A percentile compares a stretch with the other conserved stretches of the same genome.
Evolutionary conservation across 495 filamentous ascomycete genomes (phyloP).

Genomic region (Venustampulla echinocandica): DNA sequence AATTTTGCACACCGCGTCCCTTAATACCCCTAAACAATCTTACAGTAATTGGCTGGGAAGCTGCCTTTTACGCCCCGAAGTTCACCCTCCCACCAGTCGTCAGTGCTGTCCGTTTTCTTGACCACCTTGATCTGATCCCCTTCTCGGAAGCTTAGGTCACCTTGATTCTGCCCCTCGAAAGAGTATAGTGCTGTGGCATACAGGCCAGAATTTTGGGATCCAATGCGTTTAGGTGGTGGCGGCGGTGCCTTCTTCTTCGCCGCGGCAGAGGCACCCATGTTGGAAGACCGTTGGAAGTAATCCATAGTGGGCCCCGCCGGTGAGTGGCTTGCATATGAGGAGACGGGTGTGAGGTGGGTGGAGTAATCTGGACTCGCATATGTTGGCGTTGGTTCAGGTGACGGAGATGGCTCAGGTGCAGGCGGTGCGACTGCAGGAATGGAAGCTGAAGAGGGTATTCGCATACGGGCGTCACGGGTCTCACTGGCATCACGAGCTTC

Average conservation of each 20-base stretch:
- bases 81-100: conserved; percentile 97
- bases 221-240: conserved; percentile 25
- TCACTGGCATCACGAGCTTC: conserved; percentile 7
- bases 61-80: conserved; percentile 61
- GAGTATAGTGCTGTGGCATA: conserved; percentile 77
- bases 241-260: conserved; percentile 28
- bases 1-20: not conserved
- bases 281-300: conserved; percentile 20
- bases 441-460: conserved; percentile 18
- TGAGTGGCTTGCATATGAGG: conserved; percentile 18
- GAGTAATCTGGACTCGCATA: conserved; percentile 11
- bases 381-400: conserved; percentile 3
- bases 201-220: conserved; percentile 26
- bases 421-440: conserved; percentile 6
- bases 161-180: conserved; percentile 62
- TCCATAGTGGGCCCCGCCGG: conserved; percentile 17
- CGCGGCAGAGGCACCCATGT: too few species aligned
- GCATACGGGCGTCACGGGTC: conserved; percentile 19
- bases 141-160: conserved; percentile 74
- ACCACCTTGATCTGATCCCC: conserved; percentile 79
- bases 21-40: conserved; percentile 10
- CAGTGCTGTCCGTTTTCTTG: conserved; percentile 73
- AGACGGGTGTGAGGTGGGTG: conserved; percentile 12
- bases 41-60: conserved; percentile 90
- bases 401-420: conserved; percentile 5